These are phyloP conservation scores for Haberlea rhodopensis DNA, from an alignment of 257 asterid genomes.

Conservation along the genomic window DNA sequence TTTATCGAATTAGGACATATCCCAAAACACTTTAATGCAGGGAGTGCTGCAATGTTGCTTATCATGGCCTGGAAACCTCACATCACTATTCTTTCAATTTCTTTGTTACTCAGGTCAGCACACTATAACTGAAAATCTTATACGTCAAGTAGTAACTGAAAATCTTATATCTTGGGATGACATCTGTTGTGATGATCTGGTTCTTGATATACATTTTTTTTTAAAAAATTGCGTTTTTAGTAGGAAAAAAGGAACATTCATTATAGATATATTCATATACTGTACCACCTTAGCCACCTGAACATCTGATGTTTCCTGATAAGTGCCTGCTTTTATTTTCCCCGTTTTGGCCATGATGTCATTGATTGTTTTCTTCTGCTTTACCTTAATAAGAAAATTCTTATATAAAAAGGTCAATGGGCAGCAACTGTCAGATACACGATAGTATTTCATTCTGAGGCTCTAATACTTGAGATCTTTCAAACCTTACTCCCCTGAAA, in stretches of 20 bases:
- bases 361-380: neutral
- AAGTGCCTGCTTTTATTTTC: slow-evolving; percentile 16
- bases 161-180: neutral
- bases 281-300: slow-evolving; percentile 12
- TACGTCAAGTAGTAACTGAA: slow-evolving; percentile 9
- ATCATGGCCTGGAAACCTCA: slow-evolving; percentile 89
- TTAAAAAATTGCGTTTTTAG: neutral
- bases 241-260: neutral
- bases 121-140: slow-evolving; percentile 18
- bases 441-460: neutral
- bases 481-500: neutral
- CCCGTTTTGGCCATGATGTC: neutral
- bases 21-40: slow-evolving; percentile 43
- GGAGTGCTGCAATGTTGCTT: slow-evolving; percentile 95
- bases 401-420: neutral
- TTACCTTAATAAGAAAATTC: neutral
- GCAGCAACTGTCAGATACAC: neutral
- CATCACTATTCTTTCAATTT: slow-evolving; percentile 61
- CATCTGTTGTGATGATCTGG: slow-evolving; percentile 14
- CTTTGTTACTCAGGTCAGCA: slow-evolving; percentile 73
- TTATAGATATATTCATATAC: neutral
- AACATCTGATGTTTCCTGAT: slow-evolving; percentile 13
- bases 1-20: slow-evolving; percentile 15
- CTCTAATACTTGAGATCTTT: neutral
- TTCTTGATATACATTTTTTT: neutral